These are phyloP conservation scores for Metarhizium brunneum DNA, from an alignment of 2,329 filamentous ascomycete genomes.

Conservation along the genomic window DNA sequence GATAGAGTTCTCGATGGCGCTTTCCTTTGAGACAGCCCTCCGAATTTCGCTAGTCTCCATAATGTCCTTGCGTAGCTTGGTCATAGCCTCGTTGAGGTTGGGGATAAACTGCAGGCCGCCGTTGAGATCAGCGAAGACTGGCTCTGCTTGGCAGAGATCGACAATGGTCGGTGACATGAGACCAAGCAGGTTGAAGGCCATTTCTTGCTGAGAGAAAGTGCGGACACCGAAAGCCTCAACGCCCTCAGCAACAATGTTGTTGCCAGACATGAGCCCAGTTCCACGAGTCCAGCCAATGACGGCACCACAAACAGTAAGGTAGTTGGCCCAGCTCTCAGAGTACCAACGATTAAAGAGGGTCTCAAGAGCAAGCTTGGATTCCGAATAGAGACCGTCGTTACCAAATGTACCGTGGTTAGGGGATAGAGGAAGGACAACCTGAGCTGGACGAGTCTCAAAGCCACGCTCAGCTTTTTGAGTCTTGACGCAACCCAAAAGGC, in stretches of 20 bases:
- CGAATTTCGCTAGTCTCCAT: slow-evolving; percentile 93
- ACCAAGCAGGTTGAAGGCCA: slow-evolving; percentile 97
- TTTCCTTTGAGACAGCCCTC: slow-evolving; percentile 91
- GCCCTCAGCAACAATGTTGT: slow-evolving; percentile 95
- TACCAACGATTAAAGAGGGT: slow-evolving; percentile 98
- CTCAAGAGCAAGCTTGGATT: slow-evolving; percentile 94
- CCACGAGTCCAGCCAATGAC: slow-evolving; percentile 99
- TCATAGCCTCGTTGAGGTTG: slow-evolving; percentile 91
- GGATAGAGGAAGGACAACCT: slow-evolving; percentile 90
- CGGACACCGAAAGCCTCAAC: slow-evolving; percentile 95
- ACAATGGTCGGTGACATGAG: slow-evolving; percentile 92
- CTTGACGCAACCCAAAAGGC: slow-evolving; percentile 86
- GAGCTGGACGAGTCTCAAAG: slow-evolving; percentile 90
- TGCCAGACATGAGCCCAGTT: slow-evolving; percentile 94
- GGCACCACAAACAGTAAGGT: slow-evolving; percentile 95
- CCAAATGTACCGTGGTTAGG: slow-evolving; percentile 98
- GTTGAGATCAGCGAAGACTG: slow-evolving; percentile 94
- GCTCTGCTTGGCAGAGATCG: slow-evolving; percentile 90
- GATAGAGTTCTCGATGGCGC: slow-evolving; percentile 90
- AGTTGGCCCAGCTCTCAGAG: slow-evolving; percentile 94
- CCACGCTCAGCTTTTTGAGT: slow-evolving; percentile 77
- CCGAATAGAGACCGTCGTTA: slow-evolving; percentile 94
- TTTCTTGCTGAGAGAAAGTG: slow-evolving; percentile 98
- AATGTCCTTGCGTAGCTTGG: slow-evolving; percentile 83
- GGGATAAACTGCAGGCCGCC: slow-evolving; percentile 96